These are phyloP conservation scores for Pelargonium australe DNA, from an alignment of 441 rosid species.

Conservation along the genomic window DNA sequence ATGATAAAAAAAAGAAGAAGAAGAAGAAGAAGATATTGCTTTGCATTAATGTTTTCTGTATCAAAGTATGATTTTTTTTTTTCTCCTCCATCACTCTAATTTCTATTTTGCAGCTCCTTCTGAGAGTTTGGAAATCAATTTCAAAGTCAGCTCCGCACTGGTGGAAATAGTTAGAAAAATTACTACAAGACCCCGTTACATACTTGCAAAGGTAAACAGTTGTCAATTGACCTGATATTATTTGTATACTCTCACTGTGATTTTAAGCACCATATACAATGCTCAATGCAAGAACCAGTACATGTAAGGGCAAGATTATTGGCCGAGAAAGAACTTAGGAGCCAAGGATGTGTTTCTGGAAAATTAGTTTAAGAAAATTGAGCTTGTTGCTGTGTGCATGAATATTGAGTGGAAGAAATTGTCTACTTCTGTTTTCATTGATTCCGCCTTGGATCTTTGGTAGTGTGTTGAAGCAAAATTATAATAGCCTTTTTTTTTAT, in stretches of 20 bases:
- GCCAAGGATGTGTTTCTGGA: not conserved
- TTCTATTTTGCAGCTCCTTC: constrained; percentile 56
- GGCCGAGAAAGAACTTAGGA: not conserved
- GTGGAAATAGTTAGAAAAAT: constrained; percentile 83
- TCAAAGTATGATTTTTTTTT: not conserved
- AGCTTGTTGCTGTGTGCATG: not conserved
- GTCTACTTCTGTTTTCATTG: too few relatives aligned
- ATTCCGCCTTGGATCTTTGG: too few relatives aligned
- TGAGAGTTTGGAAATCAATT: constrained; percentile 91
- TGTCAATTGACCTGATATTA: not conserved
- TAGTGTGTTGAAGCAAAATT: too few relatives aligned
- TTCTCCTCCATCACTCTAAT: constrained; percentile 8
- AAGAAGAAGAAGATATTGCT: not conserved
- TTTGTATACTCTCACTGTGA: not conserved
- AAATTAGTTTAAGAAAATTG: not conserved
- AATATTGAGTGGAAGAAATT: not conserved
- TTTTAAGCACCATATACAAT: not conserved
- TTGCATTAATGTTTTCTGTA: too few relatives aligned
- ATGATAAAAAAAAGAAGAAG: too few relatives aligned
- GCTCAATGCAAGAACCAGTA: not conserved
- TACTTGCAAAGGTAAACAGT: constrained; percentile 79
- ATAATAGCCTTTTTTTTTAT: too few relatives aligned
- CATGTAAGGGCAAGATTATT: constrained; percentile 2
- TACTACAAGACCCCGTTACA: constrained; percentile 77
- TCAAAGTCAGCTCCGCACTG: constrained; percentile 91